Conservation (phyloP, 345 rosid species). For the Citrus glauca region DNA sequence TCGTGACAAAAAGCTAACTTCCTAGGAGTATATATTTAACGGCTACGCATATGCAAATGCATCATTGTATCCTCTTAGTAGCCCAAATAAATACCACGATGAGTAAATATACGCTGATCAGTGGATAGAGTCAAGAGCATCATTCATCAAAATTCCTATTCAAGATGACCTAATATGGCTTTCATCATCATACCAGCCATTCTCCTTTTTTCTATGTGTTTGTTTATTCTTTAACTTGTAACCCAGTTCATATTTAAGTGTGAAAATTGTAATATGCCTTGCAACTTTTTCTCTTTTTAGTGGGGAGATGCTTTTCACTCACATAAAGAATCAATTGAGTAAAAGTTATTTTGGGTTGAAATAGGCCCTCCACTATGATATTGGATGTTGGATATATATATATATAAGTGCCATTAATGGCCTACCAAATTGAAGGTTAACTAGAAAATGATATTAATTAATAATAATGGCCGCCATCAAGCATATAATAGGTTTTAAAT, state of each 20-base stretch:
- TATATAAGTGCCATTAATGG: constrained; percentile 19
- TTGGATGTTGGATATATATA: constrained; percentile 1
- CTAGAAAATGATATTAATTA: neutral
- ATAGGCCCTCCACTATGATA: constrained; percentile 17
- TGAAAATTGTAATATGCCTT: neutral
- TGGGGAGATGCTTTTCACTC: neutral
- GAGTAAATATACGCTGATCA: neutral
- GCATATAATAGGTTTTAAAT: constrained; percentile 12
- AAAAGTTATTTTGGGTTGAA: constrained; percentile 16
- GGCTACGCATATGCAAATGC: constrained; percentile 24
- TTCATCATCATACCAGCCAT: constrained; percentile 1
- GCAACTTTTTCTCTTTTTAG: neutral
- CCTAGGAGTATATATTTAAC: neutral
- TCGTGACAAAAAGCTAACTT: neutral
- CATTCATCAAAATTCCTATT: neutral
- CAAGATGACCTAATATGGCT: neutral
- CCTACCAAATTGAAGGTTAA: constrained; percentile 17
- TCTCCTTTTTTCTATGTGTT: neutral
- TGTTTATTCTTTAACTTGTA: neutral
- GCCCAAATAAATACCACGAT: constrained; percentile 10
- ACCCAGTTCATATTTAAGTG: constrained; percentile 1
- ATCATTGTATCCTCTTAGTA: neutral
- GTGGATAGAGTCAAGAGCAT: neutral
- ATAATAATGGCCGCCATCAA: constrained; percentile 6
- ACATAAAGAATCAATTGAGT: constrained; percentile 9